Evolutionary conservation across 192 early-diverging fungal genomes (phyloP), one percentile per base, ranked within the genome.

Genomic region (Phlyctochytrium planicorne): DNA sequence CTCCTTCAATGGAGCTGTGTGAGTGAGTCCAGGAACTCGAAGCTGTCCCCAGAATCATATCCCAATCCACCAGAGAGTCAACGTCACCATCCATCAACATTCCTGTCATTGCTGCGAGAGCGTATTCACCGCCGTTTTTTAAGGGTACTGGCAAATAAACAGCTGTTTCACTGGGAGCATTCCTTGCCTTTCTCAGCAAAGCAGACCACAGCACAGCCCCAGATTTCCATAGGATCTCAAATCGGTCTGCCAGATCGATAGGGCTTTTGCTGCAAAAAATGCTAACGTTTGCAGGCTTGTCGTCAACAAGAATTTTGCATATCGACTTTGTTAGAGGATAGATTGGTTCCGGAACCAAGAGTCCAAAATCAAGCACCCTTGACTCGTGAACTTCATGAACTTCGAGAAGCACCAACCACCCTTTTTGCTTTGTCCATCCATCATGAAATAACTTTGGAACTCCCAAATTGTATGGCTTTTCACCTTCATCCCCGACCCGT

Each of bases 361-460:
- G 20, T 2, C 23, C 68, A 2, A 69, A 52, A 63, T 69, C 60
- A 35, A 69, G 35, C 2, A 69, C 32, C 2, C 68, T 34, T n/a
- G 10, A 3, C 4, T 2, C 67, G 33, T 69, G 12, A n/a, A 10
- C 29, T 23, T 63, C 68, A n/a, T 62, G 23, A 20, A 69, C 10
- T 23, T 34, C 17, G 31, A 69, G 50, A 2, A 69, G 35, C 37
- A 53, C 30, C 14, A 69, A 20, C 37, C 60, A 63, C 53, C 68
- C 47, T 2, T 12, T 16, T 14, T 59, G 63, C 40, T 29, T 14
- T 16, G 14, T 23, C 63, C 40, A 3, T 25, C 50, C 30, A n/a
- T n/a, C 61, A 62, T 30, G 34, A 16, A 30, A 17, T n/a, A n/a
- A n/a, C n/a, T 34, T 34, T 10, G 24, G 27, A n/a, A 35, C 25